phyloP scores from a whole-genome alignment of 352 stramenopile genomes.

The Saprolegnia parasitica region DNA sequence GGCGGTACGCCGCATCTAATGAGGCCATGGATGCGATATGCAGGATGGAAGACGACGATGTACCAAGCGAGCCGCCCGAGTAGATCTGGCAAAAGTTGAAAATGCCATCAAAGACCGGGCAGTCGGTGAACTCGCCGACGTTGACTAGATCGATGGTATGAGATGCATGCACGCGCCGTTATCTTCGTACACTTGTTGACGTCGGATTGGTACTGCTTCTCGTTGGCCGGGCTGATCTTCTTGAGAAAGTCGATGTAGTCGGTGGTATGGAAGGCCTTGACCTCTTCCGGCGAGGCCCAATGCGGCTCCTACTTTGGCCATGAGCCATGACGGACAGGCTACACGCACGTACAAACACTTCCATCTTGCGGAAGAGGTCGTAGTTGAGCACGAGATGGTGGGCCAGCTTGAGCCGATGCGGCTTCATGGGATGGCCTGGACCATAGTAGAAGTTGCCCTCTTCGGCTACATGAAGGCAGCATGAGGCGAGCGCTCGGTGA shows the following conservation, averaged over 20 bases:
- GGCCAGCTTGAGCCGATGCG: constrained; percentile 94
- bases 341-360: constrained; percentile 89
- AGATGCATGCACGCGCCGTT: not conserved
- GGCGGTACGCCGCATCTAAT: constrained; percentile 93
- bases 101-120: constrained; percentile 98
- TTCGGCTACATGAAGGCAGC: constrained; percentile 55
- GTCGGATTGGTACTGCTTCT: constrained; percentile 53
- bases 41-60: constrained; percentile 18
- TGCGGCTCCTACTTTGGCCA: constrained; percentile 57
- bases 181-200: constrained; percentile 71
- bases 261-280: constrained; percentile 95
- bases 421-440: constrained; percentile 97
- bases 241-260: constrained; percentile 99
- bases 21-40: not conserved
- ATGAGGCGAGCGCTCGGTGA: not conserved
- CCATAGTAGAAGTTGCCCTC: constrained; percentile 98
- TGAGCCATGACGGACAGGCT: not conserved
- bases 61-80: constrained; percentile 89
- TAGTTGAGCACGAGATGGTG: constrained; percentile 99
- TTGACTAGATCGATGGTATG: constrained; percentile 70
- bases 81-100: constrained; percentile 99
- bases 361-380: constrained; percentile 98
- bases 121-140: constrained; percentile 96
- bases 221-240: constrained; percentile 92
- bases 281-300: constrained; percentile 86